These are phyloP conservation scores for Nymphaea colorata DNA, from an alignment of 164 flowering plant species.

Conservation along the genomic window DNA sequence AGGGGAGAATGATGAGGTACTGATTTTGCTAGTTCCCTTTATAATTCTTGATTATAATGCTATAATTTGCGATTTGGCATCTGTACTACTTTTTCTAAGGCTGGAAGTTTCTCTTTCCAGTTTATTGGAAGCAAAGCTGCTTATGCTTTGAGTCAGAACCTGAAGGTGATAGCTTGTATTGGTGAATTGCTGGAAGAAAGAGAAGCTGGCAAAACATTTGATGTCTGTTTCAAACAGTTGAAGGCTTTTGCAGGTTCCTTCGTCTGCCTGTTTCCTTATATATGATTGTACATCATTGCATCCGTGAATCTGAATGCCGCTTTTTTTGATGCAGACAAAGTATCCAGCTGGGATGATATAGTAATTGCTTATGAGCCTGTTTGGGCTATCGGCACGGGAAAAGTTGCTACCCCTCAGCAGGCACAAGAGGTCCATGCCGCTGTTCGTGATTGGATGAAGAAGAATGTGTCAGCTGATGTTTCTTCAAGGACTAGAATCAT, in stretches of 20 bases:
- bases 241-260: conserved; percentile 73
- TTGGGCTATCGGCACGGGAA: conserved; percentile 98
- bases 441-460: conserved; percentile 88
- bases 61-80: not conserved
- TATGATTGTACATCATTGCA: not conserved
- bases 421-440: conserved; percentile 98
- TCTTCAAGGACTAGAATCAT: conserved; percentile 88
- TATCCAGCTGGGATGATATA: conserved; percentile 85
- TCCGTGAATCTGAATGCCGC: not conserved
- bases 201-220: conserved; percentile 96
- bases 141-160: conserved; percentile 71
- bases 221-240: conserved; percentile 81
- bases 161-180: conserved; percentile 93
- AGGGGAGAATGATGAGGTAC: conserved; percentile 89
- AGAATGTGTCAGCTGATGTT: conserved; percentile 77
- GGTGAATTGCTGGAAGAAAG: conserved; percentile 85
- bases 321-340: conserved; percentile 42
- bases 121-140: conserved; percentile 99
- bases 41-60: no score
- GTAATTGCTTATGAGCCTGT: conserved; percentile 97
- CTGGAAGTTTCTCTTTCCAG: conserved; percentile 23
- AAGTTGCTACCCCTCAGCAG: conserved; percentile 84
- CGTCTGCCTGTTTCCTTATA: conserved; percentile 3
- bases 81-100: no score
- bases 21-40: not conserved